Evolutionary conservation across 1,284 basidiomycete species (phyloP).

Genomic region (Microbotryum scabiosae): DNA sequence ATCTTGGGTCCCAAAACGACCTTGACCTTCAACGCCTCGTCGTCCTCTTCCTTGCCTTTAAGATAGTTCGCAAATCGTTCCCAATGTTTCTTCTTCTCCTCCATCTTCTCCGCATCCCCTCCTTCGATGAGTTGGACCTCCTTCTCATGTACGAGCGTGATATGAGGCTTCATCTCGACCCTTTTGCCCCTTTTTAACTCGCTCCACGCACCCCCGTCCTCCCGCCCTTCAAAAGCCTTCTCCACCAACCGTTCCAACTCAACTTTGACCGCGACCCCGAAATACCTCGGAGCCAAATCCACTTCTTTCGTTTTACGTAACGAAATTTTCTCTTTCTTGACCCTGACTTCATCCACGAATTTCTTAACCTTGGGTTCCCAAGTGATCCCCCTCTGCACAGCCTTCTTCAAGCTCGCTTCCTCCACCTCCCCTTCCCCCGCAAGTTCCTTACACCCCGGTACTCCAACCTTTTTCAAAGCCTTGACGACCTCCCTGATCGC

Average conservation of each 20-base stretch:
- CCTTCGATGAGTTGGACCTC: constrained; percentile 41
- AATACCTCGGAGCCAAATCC: constrained; percentile 53
- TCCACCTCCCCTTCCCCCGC: constrained; percentile 48
- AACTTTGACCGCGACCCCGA: constrained; percentile 64
- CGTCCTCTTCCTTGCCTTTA: constrained; percentile 2
- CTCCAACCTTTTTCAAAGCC: constrained; percentile 44
- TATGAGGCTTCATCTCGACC: constrained; percentile 60
- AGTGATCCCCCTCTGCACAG: constrained; percentile 49
- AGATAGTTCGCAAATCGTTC: constrained; percentile 8
- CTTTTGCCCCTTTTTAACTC: constrained; percentile 40
- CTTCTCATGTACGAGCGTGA: constrained; percentile 75
- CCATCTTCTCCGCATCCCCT: constrained; percentile 5
- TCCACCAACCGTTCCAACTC: constrained; percentile 51
- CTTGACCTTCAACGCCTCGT: constrained; percentile 49
- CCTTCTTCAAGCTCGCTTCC: constrained; percentile 53
- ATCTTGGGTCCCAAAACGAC: constrained; percentile 51
- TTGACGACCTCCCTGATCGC: constrained; percentile 55
- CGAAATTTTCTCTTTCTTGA: constrained; percentile 33
- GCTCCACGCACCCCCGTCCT: constrained; percentile 44
- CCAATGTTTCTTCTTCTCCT: constrained; percentile 39
- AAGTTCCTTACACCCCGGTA: constrained; percentile 2
- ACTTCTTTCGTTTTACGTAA: constrained; percentile 34
- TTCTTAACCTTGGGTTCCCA: constrained; percentile 43
- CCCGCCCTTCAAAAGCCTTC: constrained; percentile 37
- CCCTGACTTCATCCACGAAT: constrained; percentile 35